Evolutionary conservation across 257 asterid species (phyloP).

Genomic region (Handroanthus guayacan): DNA sequence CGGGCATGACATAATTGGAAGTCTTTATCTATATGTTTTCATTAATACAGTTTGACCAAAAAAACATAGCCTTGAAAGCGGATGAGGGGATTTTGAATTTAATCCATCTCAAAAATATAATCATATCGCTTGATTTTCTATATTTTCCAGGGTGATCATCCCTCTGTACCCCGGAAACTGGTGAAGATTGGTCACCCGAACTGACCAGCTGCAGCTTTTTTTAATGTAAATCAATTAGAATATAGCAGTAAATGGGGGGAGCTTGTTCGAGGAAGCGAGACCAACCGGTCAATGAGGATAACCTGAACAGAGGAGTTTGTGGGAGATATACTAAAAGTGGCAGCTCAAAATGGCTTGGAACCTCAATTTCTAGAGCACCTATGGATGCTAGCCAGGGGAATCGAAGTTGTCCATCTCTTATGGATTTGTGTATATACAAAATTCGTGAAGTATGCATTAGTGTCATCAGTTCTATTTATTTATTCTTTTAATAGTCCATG

Average conservation of each 20-base stretch:
- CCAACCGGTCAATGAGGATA: slow-evolving; percentile 76
- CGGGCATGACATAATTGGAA: slow-evolving; percentile 11
- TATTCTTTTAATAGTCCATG: background rate
- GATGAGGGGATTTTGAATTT: slow-evolving; percentile 13
- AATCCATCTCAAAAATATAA: background rate
- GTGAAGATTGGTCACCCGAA: slow-evolving; percentile 24
- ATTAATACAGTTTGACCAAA: background rate
- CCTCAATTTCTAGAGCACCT: slow-evolving; percentile 65
- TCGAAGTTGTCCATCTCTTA: slow-evolving; percentile 66
- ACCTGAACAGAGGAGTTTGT: slow-evolving; percentile 62
- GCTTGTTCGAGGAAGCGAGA: slow-evolving; percentile 95
- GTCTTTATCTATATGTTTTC: background rate
- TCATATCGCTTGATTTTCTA: slow-evolving; percentile 8
- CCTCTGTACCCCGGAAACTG: slow-evolving; percentile 19
- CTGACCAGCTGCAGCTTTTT: slow-evolving; percentile 25
- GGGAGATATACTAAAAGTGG: slow-evolving; percentile 87
- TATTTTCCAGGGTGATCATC: slow-evolving; percentile 44
- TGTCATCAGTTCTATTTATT: background rate
- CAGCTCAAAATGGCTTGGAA: slow-evolving; percentile 93
- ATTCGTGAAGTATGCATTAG: slow-evolving; percentile 69
- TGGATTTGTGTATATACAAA: slow-evolving; percentile 81
- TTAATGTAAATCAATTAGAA: slow-evolving; percentile 32
- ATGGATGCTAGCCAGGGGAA: slow-evolving; percentile 63
- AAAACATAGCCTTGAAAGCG: slow-evolving; percentile 10
- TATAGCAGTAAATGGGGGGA: slow-evolving; percentile 73